phyloP scores from a whole-genome alignment of 345 rosid genomes.

The Acer negundo region DNA sequence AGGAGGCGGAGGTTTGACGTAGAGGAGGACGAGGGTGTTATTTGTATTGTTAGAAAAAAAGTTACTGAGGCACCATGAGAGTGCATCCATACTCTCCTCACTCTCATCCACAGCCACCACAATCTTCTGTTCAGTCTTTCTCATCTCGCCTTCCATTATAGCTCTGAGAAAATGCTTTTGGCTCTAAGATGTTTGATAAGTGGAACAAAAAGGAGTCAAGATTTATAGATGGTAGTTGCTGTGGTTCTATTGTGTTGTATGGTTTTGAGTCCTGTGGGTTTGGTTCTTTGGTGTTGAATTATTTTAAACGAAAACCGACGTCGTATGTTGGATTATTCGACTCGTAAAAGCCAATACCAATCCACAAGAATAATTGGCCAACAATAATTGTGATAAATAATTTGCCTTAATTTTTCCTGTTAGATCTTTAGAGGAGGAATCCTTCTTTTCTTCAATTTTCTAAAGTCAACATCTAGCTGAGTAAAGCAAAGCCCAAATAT shows the following conservation, averaged over 20 bases:
- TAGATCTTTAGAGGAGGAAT: not conserved
- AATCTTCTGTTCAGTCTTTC: slow-evolving; percentile 36
- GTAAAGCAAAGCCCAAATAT: not conserved
- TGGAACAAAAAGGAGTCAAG: not conserved
- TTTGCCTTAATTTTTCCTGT: not conserved
- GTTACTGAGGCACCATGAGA: slow-evolving; percentile 74
- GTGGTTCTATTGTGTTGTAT: not conserved
- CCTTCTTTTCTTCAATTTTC: not conserved
- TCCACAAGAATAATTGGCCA: not conserved
- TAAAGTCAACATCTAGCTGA: not conserved
- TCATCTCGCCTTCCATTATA: slow-evolving; percentile 32
- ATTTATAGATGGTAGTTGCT: not conserved
- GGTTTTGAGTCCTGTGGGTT: slow-evolving; percentile 6
- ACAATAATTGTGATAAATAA: not conserved
- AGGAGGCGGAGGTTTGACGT: slow-evolving; percentile 78
- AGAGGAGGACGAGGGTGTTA: slow-evolving; percentile 64
- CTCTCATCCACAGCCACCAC: slow-evolving; percentile 93
- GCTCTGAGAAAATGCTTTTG: not conserved
- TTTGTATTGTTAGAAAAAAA: slow-evolving; percentile 44
- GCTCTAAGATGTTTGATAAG: slow-evolving; percentile 10
- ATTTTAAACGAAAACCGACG: not conserved
- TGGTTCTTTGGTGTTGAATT: not conserved
- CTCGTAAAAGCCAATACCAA: not conserved
- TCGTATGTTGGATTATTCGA: not conserved
- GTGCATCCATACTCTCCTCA: slow-evolving; percentile 90